phyloP scores from a whole-genome alignment of 2,329 filamentous ascomycete genomes.

The Zalaria sp. region DNA sequence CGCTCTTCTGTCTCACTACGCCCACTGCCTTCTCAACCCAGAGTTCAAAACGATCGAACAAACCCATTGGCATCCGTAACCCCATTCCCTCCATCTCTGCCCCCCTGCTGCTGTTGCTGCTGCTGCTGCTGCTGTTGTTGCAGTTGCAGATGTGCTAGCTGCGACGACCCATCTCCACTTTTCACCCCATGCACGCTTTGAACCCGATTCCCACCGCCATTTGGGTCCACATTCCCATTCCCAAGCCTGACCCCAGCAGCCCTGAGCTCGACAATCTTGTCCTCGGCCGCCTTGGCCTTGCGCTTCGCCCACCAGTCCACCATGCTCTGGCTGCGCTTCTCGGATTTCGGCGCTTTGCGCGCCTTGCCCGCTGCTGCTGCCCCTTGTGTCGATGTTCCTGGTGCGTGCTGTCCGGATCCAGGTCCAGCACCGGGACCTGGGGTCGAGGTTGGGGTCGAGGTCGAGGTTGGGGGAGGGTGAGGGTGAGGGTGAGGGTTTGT shows the following conservation, averaged over 20 bases:
- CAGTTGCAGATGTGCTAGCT: not conserved
- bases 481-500: not conserved
- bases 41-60: conserved; percentile 4
- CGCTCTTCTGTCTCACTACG: too few relatives aligned
- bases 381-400: not conserved
- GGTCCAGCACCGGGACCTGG: too few relatives aligned
- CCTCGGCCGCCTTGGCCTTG: conserved; percentile 18
- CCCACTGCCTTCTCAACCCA: too few relatives aligned
- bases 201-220: too few relatives aligned
- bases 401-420: too few relatives aligned
- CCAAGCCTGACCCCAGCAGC: not conserved
- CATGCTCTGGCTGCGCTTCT: conserved; percentile 30
- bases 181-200: too few relatives aligned
- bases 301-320: conserved; percentile 32
- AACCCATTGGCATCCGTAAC: conserved; percentile 5
- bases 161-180: not conserved
- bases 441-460: not conserved
- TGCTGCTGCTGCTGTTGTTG: not conserved
- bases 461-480: not conserved
- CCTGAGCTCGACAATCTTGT: conserved; percentile 2
- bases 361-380: conserved; percentile 9
- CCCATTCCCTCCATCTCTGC: not conserved
- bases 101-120: not conserved
- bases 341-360: conserved; percentile 19
- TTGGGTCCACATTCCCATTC: too few relatives aligned